These are phyloP conservation scores for Coccomyxa subellipsoidea DNA, from an alignment of 163 green algal genomes.

Conservation along the genomic window DNA sequence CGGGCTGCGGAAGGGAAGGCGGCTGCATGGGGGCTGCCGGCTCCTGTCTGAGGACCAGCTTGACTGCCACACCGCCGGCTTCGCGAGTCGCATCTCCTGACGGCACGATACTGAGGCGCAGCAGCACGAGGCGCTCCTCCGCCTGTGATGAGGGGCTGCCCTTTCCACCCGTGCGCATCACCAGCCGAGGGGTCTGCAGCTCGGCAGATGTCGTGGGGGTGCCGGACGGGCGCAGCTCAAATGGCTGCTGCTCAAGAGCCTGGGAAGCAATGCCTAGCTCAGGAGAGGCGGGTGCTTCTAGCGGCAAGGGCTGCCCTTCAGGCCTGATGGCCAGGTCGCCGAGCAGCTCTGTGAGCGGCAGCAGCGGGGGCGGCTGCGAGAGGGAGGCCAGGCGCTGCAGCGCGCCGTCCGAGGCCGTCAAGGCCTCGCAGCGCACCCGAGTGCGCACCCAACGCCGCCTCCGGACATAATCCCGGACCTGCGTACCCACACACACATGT, in stretches of 20 bases:
- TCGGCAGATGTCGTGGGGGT: neutral
- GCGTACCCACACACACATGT: constrained; percentile 12
- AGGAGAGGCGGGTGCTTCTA: neutral
- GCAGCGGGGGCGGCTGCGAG: neutral
- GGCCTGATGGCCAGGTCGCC: neutral
- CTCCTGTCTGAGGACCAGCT: neutral
- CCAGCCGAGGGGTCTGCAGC: neutral
- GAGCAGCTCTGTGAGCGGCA: neutral
- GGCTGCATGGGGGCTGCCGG: too few species aligned
- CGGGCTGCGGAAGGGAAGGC: neutral
- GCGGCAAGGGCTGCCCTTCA: neutral
- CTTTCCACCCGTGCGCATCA: neutral
- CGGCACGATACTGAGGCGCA: neutral
- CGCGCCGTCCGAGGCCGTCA: neutral
- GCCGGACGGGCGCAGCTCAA: neutral
- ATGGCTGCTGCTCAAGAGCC: neutral
- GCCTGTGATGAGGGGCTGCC: neutral
- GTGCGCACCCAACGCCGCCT: constrained; percentile 58
- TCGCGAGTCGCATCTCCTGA: neutral
- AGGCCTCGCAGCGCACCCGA: constrained; percentile 1
- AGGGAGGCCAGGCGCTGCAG: neutral
- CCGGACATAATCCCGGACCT: constrained; percentile 57
- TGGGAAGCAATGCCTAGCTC: neutral
- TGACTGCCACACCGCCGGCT: neutral
- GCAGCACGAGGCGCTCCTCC: neutral